Conservation (phyloP, 495 filamentous ascomycete genomes). For the Penicillium tannophilum region DNA sequence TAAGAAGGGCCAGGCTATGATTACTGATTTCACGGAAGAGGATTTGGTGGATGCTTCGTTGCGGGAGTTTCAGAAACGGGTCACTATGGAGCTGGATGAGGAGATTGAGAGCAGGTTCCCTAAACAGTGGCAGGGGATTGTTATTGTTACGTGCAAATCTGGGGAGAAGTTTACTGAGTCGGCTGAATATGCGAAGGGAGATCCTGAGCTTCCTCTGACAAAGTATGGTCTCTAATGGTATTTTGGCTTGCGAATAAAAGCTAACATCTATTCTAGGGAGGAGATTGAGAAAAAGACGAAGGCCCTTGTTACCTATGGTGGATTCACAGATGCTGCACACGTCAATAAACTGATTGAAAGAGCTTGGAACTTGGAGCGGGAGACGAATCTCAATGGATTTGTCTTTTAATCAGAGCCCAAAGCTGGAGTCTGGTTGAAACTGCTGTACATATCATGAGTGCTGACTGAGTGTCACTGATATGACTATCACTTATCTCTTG, state of each 20-base stretch:
- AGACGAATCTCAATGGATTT: constrained; percentile 27
- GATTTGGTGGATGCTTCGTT: constrained; percentile 28
- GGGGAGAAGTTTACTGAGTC: constrained; percentile 30
- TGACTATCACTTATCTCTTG: too few species aligned
- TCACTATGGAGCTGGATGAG: constrained; percentile 32
- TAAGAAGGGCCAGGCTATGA: constrained; percentile 39
- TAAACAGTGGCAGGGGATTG: constrained; percentile 33
- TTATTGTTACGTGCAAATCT: constrained; percentile 32
- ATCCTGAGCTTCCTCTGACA: constrained; percentile 34
- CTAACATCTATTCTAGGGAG: constrained; percentile 18
- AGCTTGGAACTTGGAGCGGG: constrained; percentile 32
- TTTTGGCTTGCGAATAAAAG: background rate
- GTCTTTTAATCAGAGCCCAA: constrained; percentile 10
- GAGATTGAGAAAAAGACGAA: constrained; percentile 32
- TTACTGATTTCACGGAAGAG: constrained; percentile 38
- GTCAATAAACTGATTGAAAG: constrained; percentile 28
- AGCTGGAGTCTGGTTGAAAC: background rate
- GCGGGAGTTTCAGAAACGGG: constrained; percentile 32
- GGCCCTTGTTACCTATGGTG: constrained; percentile 31
- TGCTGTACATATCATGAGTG: background rate
- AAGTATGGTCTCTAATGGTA: constrained; percentile 22
- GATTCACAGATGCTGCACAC: constrained; percentile 21
- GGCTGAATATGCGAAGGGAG: constrained; percentile 36
- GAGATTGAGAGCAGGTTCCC: constrained; percentile 37
- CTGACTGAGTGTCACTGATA: too few species aligned